Conservation (phyloP, 768 basidiomycete genomes). For the Vararia minispora region DNA sequence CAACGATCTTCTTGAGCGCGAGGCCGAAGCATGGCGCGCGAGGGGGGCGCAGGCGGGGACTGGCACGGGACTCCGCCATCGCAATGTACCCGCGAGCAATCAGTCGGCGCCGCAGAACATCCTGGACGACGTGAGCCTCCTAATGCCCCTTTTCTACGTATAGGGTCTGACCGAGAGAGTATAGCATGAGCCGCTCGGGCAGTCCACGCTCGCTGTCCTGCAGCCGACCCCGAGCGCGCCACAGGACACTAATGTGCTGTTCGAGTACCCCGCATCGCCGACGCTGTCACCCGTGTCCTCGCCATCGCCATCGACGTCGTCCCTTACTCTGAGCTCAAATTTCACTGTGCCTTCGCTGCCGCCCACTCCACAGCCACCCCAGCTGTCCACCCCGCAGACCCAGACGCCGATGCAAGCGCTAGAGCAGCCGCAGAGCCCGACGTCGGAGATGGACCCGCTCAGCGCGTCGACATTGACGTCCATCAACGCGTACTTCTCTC, state of each 20-base stretch:
- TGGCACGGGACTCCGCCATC: slow-evolving; percentile 6
- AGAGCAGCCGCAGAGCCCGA: too few relatives aligned
- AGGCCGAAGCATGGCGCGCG: slow-evolving; percentile 8
- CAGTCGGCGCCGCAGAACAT: neutral
- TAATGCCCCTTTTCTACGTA: slow-evolving; percentile 4
- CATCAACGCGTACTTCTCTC: too few relatives aligned
- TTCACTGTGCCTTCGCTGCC: neutral
- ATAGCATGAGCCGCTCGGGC: neutral
- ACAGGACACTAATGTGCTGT: neutral
- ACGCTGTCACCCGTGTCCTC: neutral
- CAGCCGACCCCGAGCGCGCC: neutral
- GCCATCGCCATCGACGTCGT: neutral
- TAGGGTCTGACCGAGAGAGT: neutral
- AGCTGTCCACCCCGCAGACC: too few relatives aligned
- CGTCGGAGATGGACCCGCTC: too few relatives aligned
- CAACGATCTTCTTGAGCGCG: slow-evolving; percentile 6
- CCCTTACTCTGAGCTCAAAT: neutral
- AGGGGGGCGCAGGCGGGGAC: slow-evolving; percentile 3
- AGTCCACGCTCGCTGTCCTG: neutral
- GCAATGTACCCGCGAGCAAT: slow-evolving; percentile 2
- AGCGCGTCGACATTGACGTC: too few relatives aligned
- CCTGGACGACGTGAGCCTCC: slow-evolving; percentile 7
- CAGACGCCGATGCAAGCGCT: too few relatives aligned
- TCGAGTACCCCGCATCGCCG: neutral
- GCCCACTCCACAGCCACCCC: neutral